These are phyloP conservation scores for Dunaliella primolecta DNA, from an alignment of 139 green algal species.

Conservation along the genomic window DNA sequence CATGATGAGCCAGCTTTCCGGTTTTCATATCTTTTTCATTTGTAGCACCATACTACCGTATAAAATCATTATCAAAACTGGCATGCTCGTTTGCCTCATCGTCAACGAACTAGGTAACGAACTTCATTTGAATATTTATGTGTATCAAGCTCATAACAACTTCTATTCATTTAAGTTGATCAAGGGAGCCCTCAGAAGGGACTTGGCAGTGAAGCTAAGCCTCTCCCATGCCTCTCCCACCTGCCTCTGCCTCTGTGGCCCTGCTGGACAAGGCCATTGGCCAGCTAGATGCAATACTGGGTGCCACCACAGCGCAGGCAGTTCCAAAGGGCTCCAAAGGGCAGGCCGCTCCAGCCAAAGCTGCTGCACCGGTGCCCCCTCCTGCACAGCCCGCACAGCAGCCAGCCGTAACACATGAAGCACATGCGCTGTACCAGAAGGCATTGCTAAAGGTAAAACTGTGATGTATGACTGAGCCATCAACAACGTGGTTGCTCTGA, in stretches of 20 bases:
- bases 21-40: too few species aligned
- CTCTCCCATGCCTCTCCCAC: background rate
- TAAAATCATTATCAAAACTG: background rate
- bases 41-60: background rate
- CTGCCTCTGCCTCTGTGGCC: background rate
- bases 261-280: background rate
- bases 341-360: background rate
- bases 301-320: too few species aligned
- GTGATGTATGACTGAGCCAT: too few species aligned
- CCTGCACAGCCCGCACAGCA: too few species aligned
- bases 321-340: too few species aligned
- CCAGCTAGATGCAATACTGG: background rate
- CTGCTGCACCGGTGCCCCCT: too few species aligned
- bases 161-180: background rate
- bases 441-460: background rate
- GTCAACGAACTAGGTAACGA: too few species aligned
- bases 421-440: background rate
- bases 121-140: too few species aligned
- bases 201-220: background rate
- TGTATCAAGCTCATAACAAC: background rate
- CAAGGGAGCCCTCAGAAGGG: too few species aligned
- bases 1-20: background rate
- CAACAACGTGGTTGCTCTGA: too few species aligned
- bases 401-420: background rate
- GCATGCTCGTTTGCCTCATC: too few species aligned